Conservation (phyloP, 176 grass and related monocot genomes). For the Phoenix dactylifera region DNA sequence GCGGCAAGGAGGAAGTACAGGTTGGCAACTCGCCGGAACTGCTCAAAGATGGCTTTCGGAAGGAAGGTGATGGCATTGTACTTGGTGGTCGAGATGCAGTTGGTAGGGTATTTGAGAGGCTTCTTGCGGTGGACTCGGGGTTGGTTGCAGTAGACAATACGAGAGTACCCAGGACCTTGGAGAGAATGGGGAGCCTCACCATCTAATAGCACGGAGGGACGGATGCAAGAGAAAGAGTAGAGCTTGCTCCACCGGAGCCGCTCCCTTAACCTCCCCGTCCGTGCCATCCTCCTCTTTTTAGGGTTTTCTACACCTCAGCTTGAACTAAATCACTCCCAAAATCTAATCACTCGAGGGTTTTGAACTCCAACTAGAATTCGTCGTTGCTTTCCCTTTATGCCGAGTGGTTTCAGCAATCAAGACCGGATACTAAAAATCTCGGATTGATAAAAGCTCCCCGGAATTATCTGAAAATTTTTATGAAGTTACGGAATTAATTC, state of each 20-base stretch:
- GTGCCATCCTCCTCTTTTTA: slow-evolving; percentile 20
- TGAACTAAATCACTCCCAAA: neutral
- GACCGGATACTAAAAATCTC: too few species aligned
- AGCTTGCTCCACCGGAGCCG: slow-evolving; percentile 87
- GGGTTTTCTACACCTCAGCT: slow-evolving; percentile 13
- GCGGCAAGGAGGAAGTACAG: slow-evolving; percentile 91
- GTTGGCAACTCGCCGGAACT: slow-evolving; percentile 94
- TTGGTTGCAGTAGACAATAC: slow-evolving; percentile 75
- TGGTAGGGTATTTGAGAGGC: slow-evolving; percentile 72
- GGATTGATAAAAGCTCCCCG: too few species aligned
- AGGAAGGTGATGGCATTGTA: slow-evolving; percentile 90
- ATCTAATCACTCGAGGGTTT: too few species aligned
- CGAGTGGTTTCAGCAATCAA: too few species aligned
- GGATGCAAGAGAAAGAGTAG: slow-evolving; percentile 84
- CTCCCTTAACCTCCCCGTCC: slow-evolving; percentile 43
- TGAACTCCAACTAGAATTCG: too few species aligned
- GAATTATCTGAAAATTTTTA: too few species aligned
- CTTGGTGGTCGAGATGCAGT: slow-evolving; percentile 95
- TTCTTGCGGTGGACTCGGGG: slow-evolving; percentile 58
- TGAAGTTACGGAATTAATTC: too few species aligned
- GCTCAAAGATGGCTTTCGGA: slow-evolving; percentile 95
- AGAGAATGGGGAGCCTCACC: slow-evolving; percentile 23
- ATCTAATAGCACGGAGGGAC: slow-evolving; percentile 12
- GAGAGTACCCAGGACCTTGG: slow-evolving; percentile 72
- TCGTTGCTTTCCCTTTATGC: too few species aligned